Base-by-base conservation (phyloP, 495 filamentous ascomycete genomes). In the Sporormia fimetaria region DNA sequence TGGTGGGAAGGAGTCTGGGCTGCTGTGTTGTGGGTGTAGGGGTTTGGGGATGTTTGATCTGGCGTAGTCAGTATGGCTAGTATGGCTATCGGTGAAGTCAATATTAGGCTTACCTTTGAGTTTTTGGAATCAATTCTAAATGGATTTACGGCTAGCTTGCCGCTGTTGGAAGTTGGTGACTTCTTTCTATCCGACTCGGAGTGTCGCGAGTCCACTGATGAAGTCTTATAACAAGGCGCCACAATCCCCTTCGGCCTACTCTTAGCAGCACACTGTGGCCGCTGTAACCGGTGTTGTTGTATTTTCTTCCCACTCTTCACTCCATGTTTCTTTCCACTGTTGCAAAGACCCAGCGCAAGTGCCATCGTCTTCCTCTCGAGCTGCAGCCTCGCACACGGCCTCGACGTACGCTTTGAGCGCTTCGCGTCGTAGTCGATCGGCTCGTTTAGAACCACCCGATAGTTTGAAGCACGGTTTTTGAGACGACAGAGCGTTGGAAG, bases 381-480 rank as follows among this genome's bases (percentile, higher is more conserved):
- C 12, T 57, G 39, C 51, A 32, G 57, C 58, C 21, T 51, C 35
- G 57, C 59, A 65, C 47, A 68, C 54, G 15, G 46, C 51, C 42
- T 66, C 44, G 52, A 63, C 63, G 57, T 71, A 71, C 21, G 51
- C 48, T 55, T 60, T 54, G 60, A 70, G 56, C 14, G 37, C 57
- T 26, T 54, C 48, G 4, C 32, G 47, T 50, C 54, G 61, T 57
- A 67, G 59, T 63, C 58, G 56, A 21, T 51, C 45, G 55, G 62
- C 63, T 47, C 59, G 61, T 65, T 61, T 60, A 64, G 49, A 57
- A 62, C 56, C 46, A 67, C 65, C 47, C 58, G 62, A 52, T 67
- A 67, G 57, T 61, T 61, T 62, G 51, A 62, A 64, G 58, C 57
- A 63, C 61, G 64, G 60, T 66, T 70, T 68, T 64, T 68, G 51